Percentiles rank a stretch among this genome's conserved stretches.
These are phyloP conservation scores for Calonectria ilicicola DNA, from an alignment of 2,329 filamentous ascomycete genomes.

Conservation along the genomic window DNA sequence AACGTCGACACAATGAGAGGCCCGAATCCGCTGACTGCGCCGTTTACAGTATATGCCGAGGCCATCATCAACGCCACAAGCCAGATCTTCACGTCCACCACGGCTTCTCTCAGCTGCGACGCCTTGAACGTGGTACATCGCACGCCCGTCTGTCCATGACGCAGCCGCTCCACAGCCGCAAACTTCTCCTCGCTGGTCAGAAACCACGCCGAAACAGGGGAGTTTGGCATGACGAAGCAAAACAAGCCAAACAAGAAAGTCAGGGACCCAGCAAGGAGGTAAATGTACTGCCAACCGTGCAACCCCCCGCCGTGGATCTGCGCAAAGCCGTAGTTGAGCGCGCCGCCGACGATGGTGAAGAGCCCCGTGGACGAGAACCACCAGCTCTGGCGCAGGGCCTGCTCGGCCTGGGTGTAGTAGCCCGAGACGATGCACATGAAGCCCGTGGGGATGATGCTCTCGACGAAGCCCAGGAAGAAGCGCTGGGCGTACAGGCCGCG, in stretches of 20 bases:
- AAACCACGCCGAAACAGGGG: constrained; percentile 77
- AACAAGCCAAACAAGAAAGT: constrained; percentile 74
- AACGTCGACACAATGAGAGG: constrained; percentile 80
- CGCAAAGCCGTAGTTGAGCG: constrained; percentile 75
- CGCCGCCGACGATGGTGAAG: constrained; percentile 73
- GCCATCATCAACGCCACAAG: constrained; percentile 77
- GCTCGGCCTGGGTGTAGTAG: constrained; percentile 75
- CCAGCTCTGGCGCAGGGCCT: constrained; percentile 73
- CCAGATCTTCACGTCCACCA: constrained; percentile 72
- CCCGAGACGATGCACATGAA: constrained; percentile 74
- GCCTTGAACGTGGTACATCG: constrained; percentile 71
- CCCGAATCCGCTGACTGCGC: constrained; percentile 77
- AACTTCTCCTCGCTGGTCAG: constrained; percentile 71
- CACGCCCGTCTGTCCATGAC: constrained; percentile 73
- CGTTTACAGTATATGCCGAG: constrained; percentile 78
- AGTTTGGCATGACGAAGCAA: constrained; percentile 75
- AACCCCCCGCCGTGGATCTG: constrained; percentile 68
- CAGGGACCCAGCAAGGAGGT: constrained; percentile 72
- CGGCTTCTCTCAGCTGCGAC: constrained; percentile 68
- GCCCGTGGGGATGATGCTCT: constrained; percentile 73
- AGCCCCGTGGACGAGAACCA: constrained; percentile 73
- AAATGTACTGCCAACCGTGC: constrained; percentile 78
- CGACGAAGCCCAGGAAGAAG: constrained; percentile 73
- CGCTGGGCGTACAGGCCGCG: constrained; percentile 74
- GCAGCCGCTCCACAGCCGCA: constrained; percentile 72